Base-by-base conservation (phyloP, 2,329 filamentous ascomycete genomes). In the Penicillium sp. region DNA sequence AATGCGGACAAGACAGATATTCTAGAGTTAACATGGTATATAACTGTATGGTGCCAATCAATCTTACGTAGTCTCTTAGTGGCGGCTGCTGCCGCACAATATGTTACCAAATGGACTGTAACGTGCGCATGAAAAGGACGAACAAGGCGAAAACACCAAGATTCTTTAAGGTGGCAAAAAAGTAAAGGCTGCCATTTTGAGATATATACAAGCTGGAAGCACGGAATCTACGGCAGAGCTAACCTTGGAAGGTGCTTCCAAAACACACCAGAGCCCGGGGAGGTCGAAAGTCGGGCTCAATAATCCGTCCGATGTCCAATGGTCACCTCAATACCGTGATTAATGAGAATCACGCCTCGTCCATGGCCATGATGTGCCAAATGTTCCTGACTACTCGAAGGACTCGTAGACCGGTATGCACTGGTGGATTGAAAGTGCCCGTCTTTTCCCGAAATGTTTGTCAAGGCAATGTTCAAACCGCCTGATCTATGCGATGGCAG, bases 351-450 rank as follows among this genome's bases (percentile, higher is more conserved):
- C 1, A 38, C 48, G 7, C 35, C 48, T 15, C 48, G 48, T 22
- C 34, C 35, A 15, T 39, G 11, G 1, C 17, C 48, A 20, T 22
- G 35, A 20, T 22, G 35, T 22, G 61, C 58, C 54, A 65, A n/a
- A 28, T 60, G 58, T 20, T 63, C 63, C 51, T 63, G 63, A 43
- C 61, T 65, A 17, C 63, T 65, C 11, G 59, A 39, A 12, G 61
- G 60, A 43, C 60, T 62, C 6, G 50, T 48, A 5, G 43, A 60
- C 7, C 54, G 54, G 22, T 62, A 62, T 6, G 58, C 38, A 10
- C 49, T 58, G 15, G 38, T 38, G 2, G 54, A 48, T 22, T 52
- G 55, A 15, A 48, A 58, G 8, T 41, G 38, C 41, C 11, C 54
- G 8, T 51, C 47, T 39, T 51, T 51, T 5, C 48, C 48, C 17